These are phyloP conservation scores for Didymella keratinophila DNA, from an alignment of 2,329 filamentous ascomycete genomes.

Conservation along the genomic window DNA sequence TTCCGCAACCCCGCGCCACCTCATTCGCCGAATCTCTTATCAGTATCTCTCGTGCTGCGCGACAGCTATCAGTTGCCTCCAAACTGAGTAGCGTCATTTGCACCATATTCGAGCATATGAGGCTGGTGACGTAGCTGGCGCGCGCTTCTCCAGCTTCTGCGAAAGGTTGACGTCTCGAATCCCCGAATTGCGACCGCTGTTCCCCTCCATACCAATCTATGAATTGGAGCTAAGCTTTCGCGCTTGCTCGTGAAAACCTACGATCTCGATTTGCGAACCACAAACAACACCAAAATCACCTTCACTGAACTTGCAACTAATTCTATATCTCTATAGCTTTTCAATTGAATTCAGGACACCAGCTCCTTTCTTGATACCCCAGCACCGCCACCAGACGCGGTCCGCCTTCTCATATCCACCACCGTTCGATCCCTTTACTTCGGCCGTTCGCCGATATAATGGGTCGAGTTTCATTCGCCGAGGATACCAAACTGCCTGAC, in stretches of 20 bases:
- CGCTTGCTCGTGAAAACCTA: constrained; percentile 22
- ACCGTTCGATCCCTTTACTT: constrained; percentile 42
- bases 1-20: constrained; percentile 39
- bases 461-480: constrained; percentile 62
- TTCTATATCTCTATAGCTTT: constrained; percentile 21
- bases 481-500: constrained; percentile 59
- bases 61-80: constrained; percentile 39
- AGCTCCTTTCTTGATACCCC: constrained; percentile 34
- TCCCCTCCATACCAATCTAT: constrained; percentile 25
- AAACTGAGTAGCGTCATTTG: constrained; percentile 35
- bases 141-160: constrained; percentile 25
- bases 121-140: constrained; percentile 32
- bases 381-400: constrained; percentile 34
- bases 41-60: constrained; percentile 33
- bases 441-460: constrained; percentile 63
- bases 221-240: constrained; percentile 28
- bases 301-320: constrained; percentile 26
- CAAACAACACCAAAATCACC: constrained; percentile 9
- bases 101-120: constrained; percentile 25
- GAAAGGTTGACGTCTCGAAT: constrained; percentile 21
- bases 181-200: constrained; percentile 16
- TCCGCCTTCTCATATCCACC: constrained; percentile 28
- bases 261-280: constrained; percentile 9
- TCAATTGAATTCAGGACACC: constrained; percentile 33
- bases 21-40: constrained; percentile 48